phyloP scores from a whole-genome alignment of 805 yeast species.

The Isabelozyma gotoi region DNA sequence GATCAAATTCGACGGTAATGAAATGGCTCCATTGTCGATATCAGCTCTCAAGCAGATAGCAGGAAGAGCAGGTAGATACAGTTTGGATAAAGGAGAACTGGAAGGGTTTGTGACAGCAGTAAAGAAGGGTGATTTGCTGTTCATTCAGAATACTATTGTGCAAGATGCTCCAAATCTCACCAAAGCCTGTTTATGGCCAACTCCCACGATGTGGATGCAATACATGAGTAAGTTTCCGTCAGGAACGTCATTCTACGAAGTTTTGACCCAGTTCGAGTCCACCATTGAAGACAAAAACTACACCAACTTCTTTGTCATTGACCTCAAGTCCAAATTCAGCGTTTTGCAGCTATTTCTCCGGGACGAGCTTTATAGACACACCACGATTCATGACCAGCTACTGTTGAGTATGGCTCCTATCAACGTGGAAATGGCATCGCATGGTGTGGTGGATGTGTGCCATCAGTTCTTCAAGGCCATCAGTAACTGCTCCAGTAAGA shows the following conservation, averaged over 20 bases:
- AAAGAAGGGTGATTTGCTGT: constrained; percentile 38
- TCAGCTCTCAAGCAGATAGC: constrained; percentile 89
- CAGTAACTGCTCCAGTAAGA: constrained; percentile 51
- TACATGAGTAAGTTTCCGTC: constrained; percentile 63
- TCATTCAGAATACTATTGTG: constrained; percentile 47
- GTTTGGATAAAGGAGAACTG: constrained; percentile 29
- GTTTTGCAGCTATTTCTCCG: constrained; percentile 46
- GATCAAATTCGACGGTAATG: constrained; percentile 68
- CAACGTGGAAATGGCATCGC: constrained; percentile 26
- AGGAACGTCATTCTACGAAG: constrained; percentile 42
- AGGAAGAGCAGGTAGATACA: constrained; percentile 91
- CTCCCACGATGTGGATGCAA: constrained; percentile 64
- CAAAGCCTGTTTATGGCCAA: constrained; percentile 79
- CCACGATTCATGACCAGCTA: constrained; percentile 56
- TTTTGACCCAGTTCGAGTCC: constrained; percentile 49
- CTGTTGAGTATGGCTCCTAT: constrained; percentile 65
- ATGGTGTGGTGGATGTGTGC: constrained; percentile 41
- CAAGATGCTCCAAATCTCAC: constrained; percentile 51
- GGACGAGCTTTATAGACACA: constrained; percentile 17
- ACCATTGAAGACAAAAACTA: constrained; percentile 25
- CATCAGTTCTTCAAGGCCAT: constrained; percentile 52
- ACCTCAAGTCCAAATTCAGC: constrained; percentile 35
- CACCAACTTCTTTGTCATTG: constrained; percentile 35
- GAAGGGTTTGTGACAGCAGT: constrained; percentile 57
- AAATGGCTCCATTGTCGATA: constrained; percentile 45